phyloP scores from a whole-genome alignment of 345 rosid species.

The Hypericum androsaemum region DNA sequence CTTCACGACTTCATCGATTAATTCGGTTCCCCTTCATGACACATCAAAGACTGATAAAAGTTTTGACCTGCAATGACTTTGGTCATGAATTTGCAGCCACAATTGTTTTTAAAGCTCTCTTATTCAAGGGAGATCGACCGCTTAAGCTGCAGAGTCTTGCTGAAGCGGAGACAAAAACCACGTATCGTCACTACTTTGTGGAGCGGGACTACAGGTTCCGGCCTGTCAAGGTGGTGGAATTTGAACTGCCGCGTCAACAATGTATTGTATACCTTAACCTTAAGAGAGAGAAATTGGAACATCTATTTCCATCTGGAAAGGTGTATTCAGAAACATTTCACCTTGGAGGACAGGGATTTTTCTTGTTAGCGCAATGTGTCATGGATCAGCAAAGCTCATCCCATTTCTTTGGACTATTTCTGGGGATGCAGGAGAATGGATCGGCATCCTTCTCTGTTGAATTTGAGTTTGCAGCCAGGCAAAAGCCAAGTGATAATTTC shows the following conservation, averaged over 20 bases:
- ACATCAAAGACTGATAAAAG: too few species aligned
- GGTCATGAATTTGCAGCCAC: slow-evolving; percentile 40
- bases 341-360: too few species aligned
- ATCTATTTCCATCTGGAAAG: slow-evolving; percentile 44
- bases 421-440: slow-evolving; percentile 65
- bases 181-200: slow-evolving; percentile 37
- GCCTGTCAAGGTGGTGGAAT: slow-evolving; percentile 67
- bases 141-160: slow-evolving; percentile 36
- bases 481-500: slow-evolving; percentile 51
- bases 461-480: slow-evolving; percentile 64
- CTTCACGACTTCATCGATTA: slow-evolving; percentile 40
- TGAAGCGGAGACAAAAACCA: slow-evolving; percentile 29
- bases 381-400: slow-evolving; percentile 47
- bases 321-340: slow-evolving; percentile 56
- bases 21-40: slow-evolving; percentile 81
- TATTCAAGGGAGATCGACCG: slow-evolving; percentile 62
- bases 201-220: slow-evolving; percentile 62
- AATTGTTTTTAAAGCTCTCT: slow-evolving; percentile 66
- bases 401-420: slow-evolving; percentile 61
- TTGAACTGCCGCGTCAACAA: slow-evolving; percentile 54
- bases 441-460: slow-evolving; percentile 44
- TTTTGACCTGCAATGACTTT: too few species aligned
- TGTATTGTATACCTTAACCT: slow-evolving; percentile 75
- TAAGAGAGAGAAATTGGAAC: slow-evolving; percentile 47
- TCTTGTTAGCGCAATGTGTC: slow-evolving; percentile 56